Base-by-base conservation (phyloP, 2,329 filamentous ascomycete genomes). In the Colletotrichum musae region DNA sequence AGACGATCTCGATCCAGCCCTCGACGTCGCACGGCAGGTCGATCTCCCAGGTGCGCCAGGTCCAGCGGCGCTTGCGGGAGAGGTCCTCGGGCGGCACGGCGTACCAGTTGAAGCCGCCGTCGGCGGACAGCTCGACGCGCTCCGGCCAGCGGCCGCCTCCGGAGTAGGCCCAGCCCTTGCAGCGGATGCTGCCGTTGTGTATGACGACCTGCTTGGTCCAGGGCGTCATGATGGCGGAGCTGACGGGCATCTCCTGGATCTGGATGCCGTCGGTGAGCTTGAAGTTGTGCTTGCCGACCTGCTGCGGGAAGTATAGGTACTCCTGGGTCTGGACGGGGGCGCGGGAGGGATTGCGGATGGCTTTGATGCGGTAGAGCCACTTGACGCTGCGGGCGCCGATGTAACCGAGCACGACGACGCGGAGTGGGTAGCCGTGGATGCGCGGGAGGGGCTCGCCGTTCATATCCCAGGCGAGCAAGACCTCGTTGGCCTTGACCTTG, bases 161-260 rank as follows among this genome's bases (percentile, higher is more conserved):
- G 1, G 84, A 87, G 67, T 89, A 89, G 0, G 87, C 87, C 87
- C 87, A 90, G 13, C 88, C 87, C 56, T 84, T 85, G 70, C 87
- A 80, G 6, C 80, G 80, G 59, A 92, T 90, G 54, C 80, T 83
- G 9, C 90, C 89, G 16, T 86, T 83, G 72, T 92, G 89, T 0
- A 91, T 79, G 36, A 91, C 83, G 1, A 87, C 84, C n/a, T 90
- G 85, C 73, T 89, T 89, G 21, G 86, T 85, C 79, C 83, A 81
- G 0, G 91, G 91, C 0, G 86, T 82, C 87, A 92, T 92, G 73
- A 92, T 92, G 21, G 90, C 91, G 16, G 84, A 88, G 54, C 85
- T 88, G 4, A 93, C 90, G 0, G 91, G 91, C 90, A 93, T 93
- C 43, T 92, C 91, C 74, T 93, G 91, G 73, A 92, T 93, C 71